phyloP scores from a whole-genome alignment of 129 eudicot genomes.

The Tagetes erecta region DNA sequence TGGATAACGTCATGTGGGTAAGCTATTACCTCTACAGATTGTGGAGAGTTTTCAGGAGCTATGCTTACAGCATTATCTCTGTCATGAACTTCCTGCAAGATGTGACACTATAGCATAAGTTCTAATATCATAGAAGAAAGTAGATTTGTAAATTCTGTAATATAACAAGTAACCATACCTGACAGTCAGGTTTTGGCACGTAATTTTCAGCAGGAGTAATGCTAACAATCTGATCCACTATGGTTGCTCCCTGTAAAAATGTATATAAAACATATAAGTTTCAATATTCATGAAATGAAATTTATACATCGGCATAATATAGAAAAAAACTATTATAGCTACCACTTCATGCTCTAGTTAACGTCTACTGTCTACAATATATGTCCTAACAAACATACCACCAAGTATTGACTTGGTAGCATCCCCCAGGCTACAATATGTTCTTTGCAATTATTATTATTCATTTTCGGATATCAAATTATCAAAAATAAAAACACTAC shows the following conservation, averaged over 20 bases:
- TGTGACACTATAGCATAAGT: conserved; percentile 12
- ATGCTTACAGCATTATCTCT: conserved; percentile 52
- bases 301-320: not conserved
- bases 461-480: not conserved
- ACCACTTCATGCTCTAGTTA: conserved; percentile 7
- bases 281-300: not conserved
- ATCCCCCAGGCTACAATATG: not conserved
- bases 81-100: conserved; percentile 55
- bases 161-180: conserved; percentile 40
- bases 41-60: conserved; percentile 40
- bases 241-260: conserved; percentile 83
- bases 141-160: not conserved
- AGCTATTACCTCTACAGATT: conserved; percentile 52
- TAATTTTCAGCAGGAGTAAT: conserved; percentile 72
- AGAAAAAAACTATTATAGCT: conserved; percentile 2
- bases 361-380: not conserved
- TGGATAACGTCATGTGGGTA: not conserved
- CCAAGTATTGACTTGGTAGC: not conserved
- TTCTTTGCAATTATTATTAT: not conserved
- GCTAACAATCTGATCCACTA: conserved; percentile 88
- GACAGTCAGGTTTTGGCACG: conserved; percentile 49
- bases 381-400: conserved; percentile 11
- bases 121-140: conserved; percentile 7
- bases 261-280: conserved; percentile 16
- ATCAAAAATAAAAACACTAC: not conserved